These are phyloP conservation scores for Microdochium nivale DNA, from an alignment of 2,329 filamentous ascomycete species.

Conservation along the genomic window DNA sequence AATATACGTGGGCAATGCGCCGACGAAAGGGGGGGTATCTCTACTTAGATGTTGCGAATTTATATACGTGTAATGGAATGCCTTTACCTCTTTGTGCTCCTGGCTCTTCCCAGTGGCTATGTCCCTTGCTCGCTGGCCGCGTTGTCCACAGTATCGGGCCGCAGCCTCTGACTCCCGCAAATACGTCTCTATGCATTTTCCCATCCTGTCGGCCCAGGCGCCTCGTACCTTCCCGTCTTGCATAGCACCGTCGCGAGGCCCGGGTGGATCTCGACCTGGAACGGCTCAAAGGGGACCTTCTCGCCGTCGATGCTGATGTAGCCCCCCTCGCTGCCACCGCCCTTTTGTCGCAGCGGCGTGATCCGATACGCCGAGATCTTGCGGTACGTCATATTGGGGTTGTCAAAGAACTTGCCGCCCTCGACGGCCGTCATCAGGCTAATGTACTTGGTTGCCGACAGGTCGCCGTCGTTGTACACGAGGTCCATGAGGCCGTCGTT, in stretches of 20 bases:
- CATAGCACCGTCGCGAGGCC: constrained; percentile 80
- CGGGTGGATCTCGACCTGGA: constrained; percentile 83
- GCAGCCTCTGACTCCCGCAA: background rate
- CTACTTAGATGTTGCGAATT: too few relatives aligned
- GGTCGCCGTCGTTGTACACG: constrained; percentile 68
- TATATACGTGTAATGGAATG: too few relatives aligned
- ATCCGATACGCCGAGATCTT: constrained; percentile 87
- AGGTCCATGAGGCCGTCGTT: constrained; percentile 83
- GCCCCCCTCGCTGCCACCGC: constrained; percentile 34
- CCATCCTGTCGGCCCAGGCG: constrained; percentile 43
- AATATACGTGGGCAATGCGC: too few relatives aligned
- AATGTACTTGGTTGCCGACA: constrained; percentile 57
- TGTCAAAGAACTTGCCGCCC: constrained; percentile 69
- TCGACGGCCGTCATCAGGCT: constrained; percentile 65
- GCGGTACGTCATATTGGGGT: constrained; percentile 66
- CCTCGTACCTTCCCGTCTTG: constrained; percentile 66
- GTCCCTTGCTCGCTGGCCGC: constrained; percentile 1
- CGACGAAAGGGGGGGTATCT: too few relatives aligned
- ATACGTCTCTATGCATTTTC: constrained; percentile 19
- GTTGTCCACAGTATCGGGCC: too few relatives aligned
- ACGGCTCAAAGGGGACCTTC: constrained; percentile 73
- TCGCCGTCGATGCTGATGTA: constrained; percentile 96
- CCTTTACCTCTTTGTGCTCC: background rate
- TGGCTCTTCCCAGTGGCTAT: constrained; percentile 8
- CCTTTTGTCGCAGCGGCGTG: constrained; percentile 59